Evolutionary conservation across 805 yeast genomes (phyloP).

Genomic region (Metschnikowia santaceciliae): DNA sequence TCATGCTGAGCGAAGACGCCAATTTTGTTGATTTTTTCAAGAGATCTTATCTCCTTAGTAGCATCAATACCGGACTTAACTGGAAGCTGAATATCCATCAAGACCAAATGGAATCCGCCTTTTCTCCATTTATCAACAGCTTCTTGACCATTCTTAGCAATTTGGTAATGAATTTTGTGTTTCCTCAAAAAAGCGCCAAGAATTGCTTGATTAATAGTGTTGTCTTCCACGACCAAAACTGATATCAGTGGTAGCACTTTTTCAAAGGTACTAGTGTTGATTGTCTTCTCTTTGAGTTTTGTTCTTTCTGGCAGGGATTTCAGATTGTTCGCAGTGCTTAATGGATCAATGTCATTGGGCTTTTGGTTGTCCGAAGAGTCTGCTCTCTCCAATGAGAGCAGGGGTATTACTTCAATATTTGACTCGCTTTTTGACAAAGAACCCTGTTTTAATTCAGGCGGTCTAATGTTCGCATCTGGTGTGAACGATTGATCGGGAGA

Average conservation of each 20-base stretch:
- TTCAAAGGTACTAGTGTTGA: slow-evolving; percentile 37
- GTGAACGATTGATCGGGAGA: not conserved
- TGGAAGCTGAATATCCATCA: slow-evolving; percentile 97
- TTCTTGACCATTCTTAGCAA: slow-evolving; percentile 91
- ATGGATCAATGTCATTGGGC: not conserved
- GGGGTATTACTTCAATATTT: slow-evolving; percentile 1
- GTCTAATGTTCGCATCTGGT: not conserved
- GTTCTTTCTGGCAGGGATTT: not conserved
- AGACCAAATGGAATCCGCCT: slow-evolving; percentile 91
- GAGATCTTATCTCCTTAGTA: slow-evolving; percentile 81
- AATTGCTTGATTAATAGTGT: slow-evolving; percentile 88
- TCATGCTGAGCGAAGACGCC: slow-evolving; percentile 57
- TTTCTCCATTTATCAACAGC: slow-evolving; percentile 92
- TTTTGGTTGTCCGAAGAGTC: not conserved
- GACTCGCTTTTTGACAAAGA: not conserved
- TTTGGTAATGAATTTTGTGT: slow-evolving; percentile 76
- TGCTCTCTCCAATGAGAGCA: not conserved
- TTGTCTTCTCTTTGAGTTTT: slow-evolving; percentile 8
- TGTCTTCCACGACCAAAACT: slow-evolving; percentile 93
- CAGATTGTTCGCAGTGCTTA: not conserved
- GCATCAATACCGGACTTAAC: slow-evolving; percentile 95
- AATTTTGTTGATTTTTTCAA: slow-evolving; percentile 76
- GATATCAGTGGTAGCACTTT: slow-evolving; percentile 85
- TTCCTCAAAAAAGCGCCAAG: slow-evolving; percentile 82
- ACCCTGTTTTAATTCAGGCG: not conserved